phyloP scores from a whole-genome alignment of 352 stramenopile genomes.

The Phytophthora vignae region DNA sequence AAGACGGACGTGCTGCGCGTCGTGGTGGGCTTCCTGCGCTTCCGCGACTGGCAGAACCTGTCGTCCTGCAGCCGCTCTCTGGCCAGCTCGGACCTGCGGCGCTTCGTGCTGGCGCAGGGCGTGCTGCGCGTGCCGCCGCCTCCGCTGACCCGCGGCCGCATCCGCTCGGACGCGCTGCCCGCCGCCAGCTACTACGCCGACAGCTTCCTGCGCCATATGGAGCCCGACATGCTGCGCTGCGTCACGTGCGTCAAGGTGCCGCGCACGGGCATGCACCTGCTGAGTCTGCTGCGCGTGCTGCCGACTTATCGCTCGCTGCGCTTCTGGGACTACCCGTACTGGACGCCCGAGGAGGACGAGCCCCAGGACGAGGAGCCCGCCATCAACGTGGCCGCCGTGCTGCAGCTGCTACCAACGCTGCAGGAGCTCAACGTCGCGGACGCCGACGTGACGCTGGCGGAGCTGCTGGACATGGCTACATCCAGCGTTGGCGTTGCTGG shows the following conservation, averaged over 20 bases:
- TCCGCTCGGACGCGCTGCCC: conserved; percentile 19
- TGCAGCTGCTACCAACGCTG: conserved; percentile 40
- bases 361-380: conserved; percentile 37
- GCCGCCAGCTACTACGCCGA: conserved; percentile 44
- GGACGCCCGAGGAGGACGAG: conserved; percentile 30
- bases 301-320: conserved; percentile 38
- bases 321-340: conserved; percentile 59
- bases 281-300: conserved; percentile 47
- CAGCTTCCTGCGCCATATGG: conserved; percentile 44
- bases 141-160: conserved; percentile 10
- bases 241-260: conserved; percentile 41
- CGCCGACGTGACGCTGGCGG: conserved; percentile 38
- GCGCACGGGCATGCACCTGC: conserved; percentile 50
- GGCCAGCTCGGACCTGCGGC: conserved; percentile 46
- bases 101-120: conserved; percentile 51
- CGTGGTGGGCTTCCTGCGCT: conserved; percentile 48
- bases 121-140: conserved; percentile 49
- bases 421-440: conserved; percentile 51
- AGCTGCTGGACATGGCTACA: conserved; percentile 31
- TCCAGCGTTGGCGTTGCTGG: neutral
- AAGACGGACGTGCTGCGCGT: conserved; percentile 54
- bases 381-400: conserved; percentile 46
- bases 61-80: conserved; percentile 45
- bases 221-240: conserved; percentile 40
- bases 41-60: conserved; percentile 48